phyloP scores from a whole-genome alignment of 169 alveolate species.

The Plasmodium cynomolgi region DNA sequence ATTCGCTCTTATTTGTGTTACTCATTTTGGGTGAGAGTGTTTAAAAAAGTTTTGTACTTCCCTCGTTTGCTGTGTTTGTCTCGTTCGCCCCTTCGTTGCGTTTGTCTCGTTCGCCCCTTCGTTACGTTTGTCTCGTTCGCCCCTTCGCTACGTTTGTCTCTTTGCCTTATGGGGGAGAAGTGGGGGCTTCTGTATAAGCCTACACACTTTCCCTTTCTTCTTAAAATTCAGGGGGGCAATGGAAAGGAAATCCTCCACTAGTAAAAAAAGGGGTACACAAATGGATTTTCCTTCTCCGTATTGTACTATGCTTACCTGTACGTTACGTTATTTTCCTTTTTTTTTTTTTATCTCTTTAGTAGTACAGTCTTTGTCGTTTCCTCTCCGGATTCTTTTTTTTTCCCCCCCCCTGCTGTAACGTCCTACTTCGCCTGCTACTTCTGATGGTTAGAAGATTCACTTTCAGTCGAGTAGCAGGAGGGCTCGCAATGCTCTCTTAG shows the following conservation, averaged over 20 bases:
- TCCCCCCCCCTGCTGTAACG: not conserved
- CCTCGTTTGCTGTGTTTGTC: not conserved
- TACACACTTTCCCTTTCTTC: not conserved
- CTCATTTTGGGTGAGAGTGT: slow-evolving; percentile 20
- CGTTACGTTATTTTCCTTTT: not conserved
- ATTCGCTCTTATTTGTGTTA: not conserved
- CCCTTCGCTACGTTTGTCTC: not conserved
- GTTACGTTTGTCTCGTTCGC: not conserved
- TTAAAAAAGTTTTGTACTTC: not conserved
- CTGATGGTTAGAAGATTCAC: not conserved
- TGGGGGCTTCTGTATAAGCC: not conserved
- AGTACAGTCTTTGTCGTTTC: not conserved
- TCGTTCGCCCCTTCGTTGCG: not conserved
- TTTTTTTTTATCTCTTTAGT: not conserved
- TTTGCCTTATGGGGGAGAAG: not conserved
- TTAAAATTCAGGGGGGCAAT: not conserved
- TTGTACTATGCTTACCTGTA: not conserved
- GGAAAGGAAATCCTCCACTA: not conserved
- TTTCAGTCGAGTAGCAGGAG: not conserved
- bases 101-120: not conserved
- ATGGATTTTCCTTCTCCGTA: not conserved
- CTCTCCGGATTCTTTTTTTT: not conserved
- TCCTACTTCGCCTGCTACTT: not conserved
- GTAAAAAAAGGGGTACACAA: not conserved
- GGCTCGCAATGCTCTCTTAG: not conserved